Evolutionary conservation across 495 filamentous ascomycete species (phyloP).

Genomic region (Xylaria sp.): DNA sequence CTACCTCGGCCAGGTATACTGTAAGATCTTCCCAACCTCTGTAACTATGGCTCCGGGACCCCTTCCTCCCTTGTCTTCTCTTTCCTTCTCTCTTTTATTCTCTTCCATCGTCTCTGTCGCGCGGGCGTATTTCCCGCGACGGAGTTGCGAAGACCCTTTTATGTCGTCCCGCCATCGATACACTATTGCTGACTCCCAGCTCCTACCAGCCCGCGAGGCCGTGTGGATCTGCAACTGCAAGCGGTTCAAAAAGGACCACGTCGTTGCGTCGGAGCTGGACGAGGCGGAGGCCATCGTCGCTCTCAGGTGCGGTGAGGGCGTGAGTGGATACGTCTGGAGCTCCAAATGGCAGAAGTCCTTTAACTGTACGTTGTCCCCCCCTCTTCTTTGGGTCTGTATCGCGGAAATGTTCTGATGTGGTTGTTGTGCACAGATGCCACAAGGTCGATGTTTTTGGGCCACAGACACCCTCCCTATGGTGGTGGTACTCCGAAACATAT

Average conservation of each 20-base stretch:
- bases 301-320: neutral
- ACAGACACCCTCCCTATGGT: neutral
- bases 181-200: neutral
- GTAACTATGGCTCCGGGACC: neutral
- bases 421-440: neutral
- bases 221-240: conserved; percentile 28
- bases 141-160: neutral
- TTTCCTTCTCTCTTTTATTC: neutral
- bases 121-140: neutral
- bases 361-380: conserved; percentile 15
- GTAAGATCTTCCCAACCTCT: too few species aligned
- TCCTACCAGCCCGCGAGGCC: neutral
- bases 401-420: neutral
- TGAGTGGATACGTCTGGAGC: conserved; percentile 19
- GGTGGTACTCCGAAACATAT: neutral
- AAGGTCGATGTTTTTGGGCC: neutral
- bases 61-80: neutral
- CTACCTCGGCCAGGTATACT: neutral
- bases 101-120: neutral
- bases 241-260: neutral
- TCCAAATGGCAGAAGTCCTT: conserved; percentile 15
- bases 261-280: neutral
- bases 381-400: too few species aligned
- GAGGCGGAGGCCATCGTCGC: neutral
- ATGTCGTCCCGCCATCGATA: neutral